Base-by-base conservation (phyloP, 768 basidiomycete genomes). In the Suillus alpinus region DNA sequence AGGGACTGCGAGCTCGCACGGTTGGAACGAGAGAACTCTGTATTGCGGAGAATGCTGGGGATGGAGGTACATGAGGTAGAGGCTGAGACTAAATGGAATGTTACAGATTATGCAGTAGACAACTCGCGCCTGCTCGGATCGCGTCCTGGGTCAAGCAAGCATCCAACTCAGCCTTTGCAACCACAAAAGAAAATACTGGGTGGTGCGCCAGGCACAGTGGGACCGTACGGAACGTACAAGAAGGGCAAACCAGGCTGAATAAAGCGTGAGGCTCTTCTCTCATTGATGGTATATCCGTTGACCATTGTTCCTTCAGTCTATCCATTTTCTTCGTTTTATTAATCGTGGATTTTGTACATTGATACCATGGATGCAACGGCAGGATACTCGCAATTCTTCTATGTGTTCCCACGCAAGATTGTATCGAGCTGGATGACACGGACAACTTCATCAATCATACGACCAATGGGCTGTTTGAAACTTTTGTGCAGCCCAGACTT, bases 1-100 rank as follows among this genome's bases (percentile, higher is more conserved):
- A 81, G 95, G 62, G 97, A 98, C 71, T 88, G 87, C 68, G 96
- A 99, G 76, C 84, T 99, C 2, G 84, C 86, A 36, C 81, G 94
- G 56, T 77, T 99, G 43, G 88, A 95, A 75, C 84, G 81, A 65
- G 96, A 99, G 79, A 98, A 99, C 70, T 82, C 84, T 57, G 83
- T 91, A 64, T 75, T 99, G 63, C 81, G 89, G 66, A 80, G 85
- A 60, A 77, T 98, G 78, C 72, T 93, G 62, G 86, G 84, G 0
- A 72, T 87, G 18, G 76, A 75, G 0, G 66, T 77, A 7, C 64
- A 58, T 26, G 72, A 71, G 44, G 57, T 57, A 23, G 29, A 56
- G 23, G 59, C 41, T 16, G 39, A 50, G 2, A 10, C 16, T 18
- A 55, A 55, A 39, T 55, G 36, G 37, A 39, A 55, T 39, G 18